A percentile compares a stretch with the other conserved stretches of the same genome.
Conservation (phyloP, 805 yeast species). For the Naumovozyma dairenensis region DNA sequence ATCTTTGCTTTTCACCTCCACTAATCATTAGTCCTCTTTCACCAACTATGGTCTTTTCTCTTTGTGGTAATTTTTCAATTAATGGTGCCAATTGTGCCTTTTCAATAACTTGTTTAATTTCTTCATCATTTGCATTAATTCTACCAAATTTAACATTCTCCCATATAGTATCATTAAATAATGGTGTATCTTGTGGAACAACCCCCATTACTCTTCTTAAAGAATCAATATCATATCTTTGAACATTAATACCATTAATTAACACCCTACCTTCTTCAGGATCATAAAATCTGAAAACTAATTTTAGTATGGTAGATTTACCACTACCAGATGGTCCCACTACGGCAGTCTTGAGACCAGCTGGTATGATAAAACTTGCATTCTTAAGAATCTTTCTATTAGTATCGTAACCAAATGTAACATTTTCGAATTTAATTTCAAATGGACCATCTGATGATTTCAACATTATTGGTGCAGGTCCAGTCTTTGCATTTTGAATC, state of each 20-base stretch:
- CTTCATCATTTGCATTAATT: slow-evolving; percentile 60
- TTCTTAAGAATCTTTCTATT: slow-evolving; percentile 77
- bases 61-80: slow-evolving; percentile 68
- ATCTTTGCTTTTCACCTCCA: slow-evolving; percentile 96
- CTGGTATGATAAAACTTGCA: slow-evolving; percentile 77
- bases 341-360: slow-evolving; percentile 84
- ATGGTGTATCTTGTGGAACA: slow-evolving; percentile 96
- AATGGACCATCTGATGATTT: slow-evolving; percentile 38
- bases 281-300: slow-evolving; percentile 86
- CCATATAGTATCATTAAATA: slow-evolving; percentile 80
- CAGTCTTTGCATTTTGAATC: slow-evolving; percentile 56
- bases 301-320: slow-evolving; percentile 75
- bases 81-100: slow-evolving; percentile 62
- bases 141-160: slow-evolving; percentile 86
- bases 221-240: slow-evolving; percentile 63
- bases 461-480: slow-evolving; percentile 41
- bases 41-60: slow-evolving; percentile 80
- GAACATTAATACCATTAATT: slow-evolving; percentile 83
- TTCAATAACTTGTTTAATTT: slow-evolving; percentile 52
- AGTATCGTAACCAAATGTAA: slow-evolving; percentile 84
- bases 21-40: slow-evolving; percentile 98
- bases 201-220: slow-evolving; percentile 73
- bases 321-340: slow-evolving; percentile 98
- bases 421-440: slow-evolving; percentile 81
- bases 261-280: slow-evolving; percentile 65